Conservation (phyloP, 805 yeast genomes). For the Ogataea trehaloabstinens region DNA sequence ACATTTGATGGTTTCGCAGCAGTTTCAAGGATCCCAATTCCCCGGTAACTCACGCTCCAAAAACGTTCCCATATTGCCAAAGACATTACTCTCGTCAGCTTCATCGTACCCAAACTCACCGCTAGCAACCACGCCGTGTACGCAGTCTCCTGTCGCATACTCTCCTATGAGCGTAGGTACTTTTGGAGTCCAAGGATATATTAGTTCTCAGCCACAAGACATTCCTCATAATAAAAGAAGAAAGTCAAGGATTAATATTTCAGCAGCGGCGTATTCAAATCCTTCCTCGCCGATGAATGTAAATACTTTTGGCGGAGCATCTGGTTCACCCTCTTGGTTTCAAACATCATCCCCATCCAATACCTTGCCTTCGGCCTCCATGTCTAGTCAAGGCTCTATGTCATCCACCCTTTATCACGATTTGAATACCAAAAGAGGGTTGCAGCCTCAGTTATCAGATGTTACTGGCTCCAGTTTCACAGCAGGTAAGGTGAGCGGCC, state of each 20-base stretch:
- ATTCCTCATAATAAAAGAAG: slow-evolving; percentile 31
- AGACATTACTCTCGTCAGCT: slow-evolving; percentile 19
- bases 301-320: slow-evolving; percentile 5
- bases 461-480: neutral
- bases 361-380: slow-evolving; percentile 14
- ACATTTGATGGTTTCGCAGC: slow-evolving; percentile 7
- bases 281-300: slow-evolving; percentile 27
- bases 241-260: slow-evolving; percentile 23
- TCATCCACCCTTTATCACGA: slow-evolving; percentile 28
- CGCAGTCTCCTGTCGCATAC: slow-evolving; percentile 11
- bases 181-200: slow-evolving; percentile 9
- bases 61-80: slow-evolving; percentile 35
- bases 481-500: neutral
- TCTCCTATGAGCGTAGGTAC: slow-evolving; percentile 13
- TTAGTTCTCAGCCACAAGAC: slow-evolving; percentile 28
- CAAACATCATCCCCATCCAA: slow-evolving; percentile 16
- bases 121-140: slow-evolving; percentile 22
- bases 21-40: slow-evolving; percentile 5
- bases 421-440: slow-evolving; percentile 26
- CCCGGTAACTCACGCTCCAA: slow-evolving; percentile 18
- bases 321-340: slow-evolving; percentile 13
- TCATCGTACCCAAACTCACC: slow-evolving; percentile 22
- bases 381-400: slow-evolving; percentile 26
- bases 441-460: slow-evolving; percentile 4
- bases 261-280: slow-evolving; percentile 17